phyloP scores from a whole-genome alignment of 2,329 filamentous ascomycete species.

The Stachybotrys elegans region DNA sequence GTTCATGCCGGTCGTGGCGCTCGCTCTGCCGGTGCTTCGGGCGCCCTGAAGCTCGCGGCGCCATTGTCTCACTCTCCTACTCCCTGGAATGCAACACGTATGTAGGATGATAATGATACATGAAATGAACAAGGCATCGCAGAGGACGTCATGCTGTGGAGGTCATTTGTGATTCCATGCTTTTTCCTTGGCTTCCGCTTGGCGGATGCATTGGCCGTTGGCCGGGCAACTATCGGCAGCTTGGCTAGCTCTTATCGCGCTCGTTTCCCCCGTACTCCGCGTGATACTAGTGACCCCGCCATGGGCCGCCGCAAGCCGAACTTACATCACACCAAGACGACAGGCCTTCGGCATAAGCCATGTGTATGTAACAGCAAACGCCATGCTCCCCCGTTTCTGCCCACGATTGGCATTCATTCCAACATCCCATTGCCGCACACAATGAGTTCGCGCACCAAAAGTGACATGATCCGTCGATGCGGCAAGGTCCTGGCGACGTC shows the following conservation, averaged over 20 bases:
- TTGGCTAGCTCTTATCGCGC: conserved; percentile 4
- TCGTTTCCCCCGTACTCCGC: conserved; percentile 12
- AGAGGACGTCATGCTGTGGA: no score
- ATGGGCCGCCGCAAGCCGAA: conserved; percentile 34
- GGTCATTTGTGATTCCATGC: conserved; percentile 12
- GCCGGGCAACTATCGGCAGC: conserved; percentile 36
- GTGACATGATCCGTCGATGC: conserved; percentile 23
- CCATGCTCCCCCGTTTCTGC: conserved; percentile 8
- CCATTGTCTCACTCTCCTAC: conserved; percentile 20
- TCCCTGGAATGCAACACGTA: background rate
- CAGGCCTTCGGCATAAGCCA: conserved; percentile 3
- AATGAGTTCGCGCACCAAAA: no score
- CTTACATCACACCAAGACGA: conserved; percentile 22
- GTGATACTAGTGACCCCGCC: conserved; percentile 23
- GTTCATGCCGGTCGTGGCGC: no score
- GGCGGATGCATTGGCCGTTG: conserved; percentile 24
- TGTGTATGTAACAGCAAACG: background rate
- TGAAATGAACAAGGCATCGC: no score
- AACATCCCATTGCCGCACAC: no score
- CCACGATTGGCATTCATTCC: no score
- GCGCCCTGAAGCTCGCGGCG: conserved; percentile 28
- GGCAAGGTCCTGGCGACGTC: conserved; percentile 19
- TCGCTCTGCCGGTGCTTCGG: conserved; percentile 21
- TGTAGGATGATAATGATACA: background rate
- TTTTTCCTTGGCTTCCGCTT: conserved; percentile 16